Evolutionary conservation across 108 stramenopile species (phyloP).

Genomic region (Nitzschia putrida): DNA sequence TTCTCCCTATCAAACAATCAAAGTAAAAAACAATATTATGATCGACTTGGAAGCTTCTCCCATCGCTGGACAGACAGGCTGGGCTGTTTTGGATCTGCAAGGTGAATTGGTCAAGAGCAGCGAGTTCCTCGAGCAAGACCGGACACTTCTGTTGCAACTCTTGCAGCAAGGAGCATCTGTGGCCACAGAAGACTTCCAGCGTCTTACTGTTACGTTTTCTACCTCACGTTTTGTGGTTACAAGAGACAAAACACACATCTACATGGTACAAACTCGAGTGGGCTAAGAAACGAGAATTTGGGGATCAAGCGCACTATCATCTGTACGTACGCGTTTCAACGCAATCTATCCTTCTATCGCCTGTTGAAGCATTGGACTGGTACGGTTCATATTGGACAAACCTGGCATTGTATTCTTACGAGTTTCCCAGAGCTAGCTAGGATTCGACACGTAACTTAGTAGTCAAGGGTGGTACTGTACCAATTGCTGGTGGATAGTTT

Average conservation of each 20-base stretch:
- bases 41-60: slow-evolving; percentile 30
- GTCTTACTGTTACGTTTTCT: slow-evolving; percentile 29
- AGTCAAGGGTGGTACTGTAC: no score
- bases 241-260: slow-evolving; percentile 31
- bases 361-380: no score
- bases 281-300: background rate
- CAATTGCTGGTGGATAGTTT: no score
- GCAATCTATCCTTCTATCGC: no score
- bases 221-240: slow-evolving; percentile 20
- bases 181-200: background rate
- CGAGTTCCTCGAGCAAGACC: background rate
- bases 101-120: slow-evolving; percentile 14
- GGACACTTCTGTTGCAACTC: slow-evolving; percentile 25
- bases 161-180: slow-evolving; percentile 17
- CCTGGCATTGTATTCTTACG: no score
- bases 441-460: no score
- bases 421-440: no score
- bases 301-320: no score
- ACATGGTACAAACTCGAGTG: slow-evolving; percentile 26
- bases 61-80: slow-evolving; percentile 36
- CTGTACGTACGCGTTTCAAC: no score
- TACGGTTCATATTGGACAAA: no score
- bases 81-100: slow-evolving; percentile 36
- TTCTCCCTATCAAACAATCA: no score
- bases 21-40: no score